Conservation (phyloP, 495 filamentous ascomycete species). For the Penicillium ucsense region DNA sequence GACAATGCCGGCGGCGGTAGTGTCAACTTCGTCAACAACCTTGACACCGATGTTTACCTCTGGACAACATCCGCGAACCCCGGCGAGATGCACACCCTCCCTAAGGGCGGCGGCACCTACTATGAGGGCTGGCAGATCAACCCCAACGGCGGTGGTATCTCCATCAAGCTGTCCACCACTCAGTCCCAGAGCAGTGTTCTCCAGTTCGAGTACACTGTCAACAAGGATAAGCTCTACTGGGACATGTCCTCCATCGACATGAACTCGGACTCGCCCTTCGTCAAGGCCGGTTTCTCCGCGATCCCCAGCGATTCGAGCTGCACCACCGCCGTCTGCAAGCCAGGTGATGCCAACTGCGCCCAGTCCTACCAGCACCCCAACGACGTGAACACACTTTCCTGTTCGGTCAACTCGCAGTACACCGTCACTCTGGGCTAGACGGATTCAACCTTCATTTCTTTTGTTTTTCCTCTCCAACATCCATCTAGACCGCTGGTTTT, state of each 20-base stretch:
- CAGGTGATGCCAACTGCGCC: slow-evolving; percentile 19
- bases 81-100: slow-evolving; percentile 31
- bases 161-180: slow-evolving; percentile 37
- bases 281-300: slow-evolving; percentile 13
- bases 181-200: slow-evolving; percentile 27
- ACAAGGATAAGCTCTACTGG: slow-evolving; percentile 18
- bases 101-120: slow-evolving; percentile 26
- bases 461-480: too few relatives aligned
- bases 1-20: slow-evolving; percentile 9
- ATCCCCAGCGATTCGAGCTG: slow-evolving; percentile 17
- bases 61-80: slow-evolving; percentile 31
- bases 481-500: too few relatives aligned
- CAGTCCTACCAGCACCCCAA: slow-evolving; percentile 26
- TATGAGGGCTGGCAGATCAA: slow-evolving; percentile 27
- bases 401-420: slow-evolving; percentile 14
- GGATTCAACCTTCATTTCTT: too few relatives aligned
- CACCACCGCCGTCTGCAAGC: slow-evolving; percentile 13
- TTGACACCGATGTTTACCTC: slow-evolving; percentile 29
- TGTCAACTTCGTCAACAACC: slow-evolving; percentile 28
- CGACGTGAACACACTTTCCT: slow-evolving; percentile 23
- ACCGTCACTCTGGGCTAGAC: slow-evolving; percentile 21
- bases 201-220: slow-evolving; percentile 25
- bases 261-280: slow-evolving; percentile 11
- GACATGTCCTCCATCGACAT: slow-evolving; percentile 28
- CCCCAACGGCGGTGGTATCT: slow-evolving; percentile 35